Base-by-base conservation (phyloP, 495 filamentous ascomycete genomes). In the Annulohypoxylon maeteangense region DNA sequence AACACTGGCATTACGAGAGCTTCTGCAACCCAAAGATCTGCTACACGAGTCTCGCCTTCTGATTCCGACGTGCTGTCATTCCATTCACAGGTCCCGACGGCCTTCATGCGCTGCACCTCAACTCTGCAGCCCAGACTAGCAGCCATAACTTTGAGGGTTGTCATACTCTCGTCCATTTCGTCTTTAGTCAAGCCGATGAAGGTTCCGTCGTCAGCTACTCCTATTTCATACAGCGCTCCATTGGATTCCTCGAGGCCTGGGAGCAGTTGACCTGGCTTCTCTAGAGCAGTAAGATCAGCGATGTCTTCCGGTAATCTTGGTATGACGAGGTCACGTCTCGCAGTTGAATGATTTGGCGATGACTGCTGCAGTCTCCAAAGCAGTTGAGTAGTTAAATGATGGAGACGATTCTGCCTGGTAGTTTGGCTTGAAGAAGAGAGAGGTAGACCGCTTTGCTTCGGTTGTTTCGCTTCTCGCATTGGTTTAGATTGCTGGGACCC, bases 361-460 rank as follows among this genome's bases (percentile, higher is more conserved):
- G 94, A 97, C 79, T 98, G 95, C 79, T 98, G 94, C 54, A 99
- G 80, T 44, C 95, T 87, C 95, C 95, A 99, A 23, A 98, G 81
- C 22, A 99, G 83, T 81, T 99, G 95, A 0, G 95, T 99, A 0
- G 95, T 98, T 66, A 99, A 81, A 70, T 96, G 93, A 66, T 97
- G 90, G 14, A 98, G 84, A 31, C 95, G 87, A 68, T 93, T 89
- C 79, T 97, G 93, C 29, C 92, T 88, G 36, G 36, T 40, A 6
- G 88, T 90, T 61, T 89, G 86, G 45, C 75, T 86, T 14, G 87
- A 85, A 27, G 82, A 77, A 12, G 84, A 72, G 18, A 76, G 71
- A 5, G 79, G 74, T 12, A 80, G 73, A 20, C 72, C 40, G 18
- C 67, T 57, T 23, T 76, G 62, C 31, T 75, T 81, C 12, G 71